A percentile compares a stretch with the other conserved stretches of the same genome.
These are phyloP conservation scores for Populus deltoides DNA, from an alignment of 345 rosid genomes.

Conservation along the genomic window DNA sequence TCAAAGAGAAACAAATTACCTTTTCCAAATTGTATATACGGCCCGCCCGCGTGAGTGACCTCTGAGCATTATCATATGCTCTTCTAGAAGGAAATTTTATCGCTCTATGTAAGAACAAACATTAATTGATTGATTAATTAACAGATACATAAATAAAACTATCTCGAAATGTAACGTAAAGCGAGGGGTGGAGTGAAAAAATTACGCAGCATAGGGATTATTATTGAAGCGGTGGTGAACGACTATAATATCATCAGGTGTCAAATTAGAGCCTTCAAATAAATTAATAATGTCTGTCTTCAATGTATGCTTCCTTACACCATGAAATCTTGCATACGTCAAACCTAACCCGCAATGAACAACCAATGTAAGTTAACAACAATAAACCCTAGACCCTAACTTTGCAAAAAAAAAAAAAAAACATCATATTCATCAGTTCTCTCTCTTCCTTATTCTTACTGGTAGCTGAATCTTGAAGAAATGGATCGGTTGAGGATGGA, in stretches of 20 bases:
- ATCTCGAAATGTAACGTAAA: background rate
- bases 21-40: slow-evolving; percentile 53
- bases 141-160: background rate
- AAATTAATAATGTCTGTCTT: slow-evolving; percentile 59
- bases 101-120: slow-evolving; percentile 40
- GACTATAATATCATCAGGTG: slow-evolving; percentile 53
- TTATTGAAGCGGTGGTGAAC: slow-evolving; percentile 42
- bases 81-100: slow-evolving; percentile 48
- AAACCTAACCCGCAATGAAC: slow-evolving; percentile 20
- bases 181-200: slow-evolving; percentile 21
- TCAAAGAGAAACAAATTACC: slow-evolving; percentile 34
- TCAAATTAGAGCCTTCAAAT: slow-evolving; percentile 58
- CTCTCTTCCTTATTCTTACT: slow-evolving; percentile 14
- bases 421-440: too few relatives aligned
- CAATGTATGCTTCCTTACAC: slow-evolving; percentile 45
- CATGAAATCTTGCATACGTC: slow-evolving; percentile 48
- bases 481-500: slow-evolving; percentile 26
- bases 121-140: background rate
- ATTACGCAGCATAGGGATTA: slow-evolving; percentile 40
- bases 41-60: slow-evolving; percentile 41
- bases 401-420: background rate
- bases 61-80: slow-evolving; percentile 41
- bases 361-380: background rate
- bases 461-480: slow-evolving; percentile 19
- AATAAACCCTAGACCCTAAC: slow-evolving; percentile 14